Evolutionary conservation across 495 filamentous ascomycete genomes (phyloP), one percentile per base, ranked within the genome.

Genomic region (Staphylotrichum longicolle): DNA sequence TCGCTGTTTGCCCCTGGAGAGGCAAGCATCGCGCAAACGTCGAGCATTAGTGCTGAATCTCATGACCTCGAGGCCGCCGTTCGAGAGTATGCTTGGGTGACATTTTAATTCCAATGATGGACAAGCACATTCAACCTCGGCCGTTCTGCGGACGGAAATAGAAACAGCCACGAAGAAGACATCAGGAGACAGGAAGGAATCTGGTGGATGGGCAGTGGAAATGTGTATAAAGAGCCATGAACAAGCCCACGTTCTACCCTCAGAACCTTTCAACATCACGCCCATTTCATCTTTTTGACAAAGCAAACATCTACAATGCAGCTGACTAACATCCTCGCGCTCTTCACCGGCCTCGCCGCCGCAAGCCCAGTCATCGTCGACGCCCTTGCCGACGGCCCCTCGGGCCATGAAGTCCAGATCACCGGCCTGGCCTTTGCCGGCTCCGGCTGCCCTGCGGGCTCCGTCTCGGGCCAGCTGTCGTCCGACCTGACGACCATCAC

Each of bases 401-500:
- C 66, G 1, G 68, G 62, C 27, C 64, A 71, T 32, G 65, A 72
- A 6, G 74, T 76, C 37, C 37, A 63, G 41, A 77, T 81, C 66
- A 59, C 60, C 7, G 72, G 66, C 55, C 67, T 82, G 47, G 70
- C 72, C n/a, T 82, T 77, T 66, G 79, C 74, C 55, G 81, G 81
- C 47, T 79, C 73, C 8, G 81, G 80, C 20, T 83, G 80, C 70
- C 76, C 77, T 1, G 75, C 77, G 45, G 73, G 74, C 27, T 71
- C 71, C 27, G 72, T 81, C 8, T 69, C 70, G 14, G 67, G 67
- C 34, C 69, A 73, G 63, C 68, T 80, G 62, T 78, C 78, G 35
- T 49, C 62, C 14, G 80, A 83, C 66, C 69, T 70, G 58, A 73
- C 72, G 27, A 77, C 72, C n/a, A 63, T 83, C 42, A 80, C 78